These are phyloP conservation scores for Ceratocystis alfenasii DNA, from an alignment of 2,329 filamentous ascomycete genomes.

Conservation along the genomic window DNA sequence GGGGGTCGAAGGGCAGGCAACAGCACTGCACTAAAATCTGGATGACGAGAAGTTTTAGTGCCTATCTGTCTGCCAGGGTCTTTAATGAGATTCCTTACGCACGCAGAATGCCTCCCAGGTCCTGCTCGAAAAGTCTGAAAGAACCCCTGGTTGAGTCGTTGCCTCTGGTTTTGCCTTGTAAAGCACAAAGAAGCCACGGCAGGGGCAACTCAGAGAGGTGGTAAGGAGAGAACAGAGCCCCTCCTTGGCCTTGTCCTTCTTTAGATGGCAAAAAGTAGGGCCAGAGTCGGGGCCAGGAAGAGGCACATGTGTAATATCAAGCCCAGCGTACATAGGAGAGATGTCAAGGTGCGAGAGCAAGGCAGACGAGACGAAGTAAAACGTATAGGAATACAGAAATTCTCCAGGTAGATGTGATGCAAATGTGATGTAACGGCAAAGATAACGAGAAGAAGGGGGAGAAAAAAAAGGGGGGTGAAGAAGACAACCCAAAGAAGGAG, in stretches of 20 bases:
- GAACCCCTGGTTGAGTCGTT: neutral
- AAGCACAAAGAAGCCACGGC: neutral
- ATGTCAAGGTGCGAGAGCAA: neutral
- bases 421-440: neutral
- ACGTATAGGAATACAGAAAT: neutral
- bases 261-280: neutral
- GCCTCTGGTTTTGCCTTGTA: neutral
- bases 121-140: neutral
- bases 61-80: too few species aligned
- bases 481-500: neutral
- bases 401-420: neutral
- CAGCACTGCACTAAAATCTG: too few species aligned
- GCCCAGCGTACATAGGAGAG: neutral
- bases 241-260: neutral
- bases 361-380: neutral
- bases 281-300: too few species aligned
- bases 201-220: conserved; percentile 5
- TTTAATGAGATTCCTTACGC: too few species aligned
- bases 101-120: too few species aligned
- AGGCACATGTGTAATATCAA: neutral
- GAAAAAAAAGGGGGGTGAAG: neutral
- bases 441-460: neutral
- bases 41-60: too few species aligned
- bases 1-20: too few species aligned
- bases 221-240: neutral